Evolutionary conservation across 2,329 filamentous ascomycete species (phyloP), one percentile per base, ranked within the genome.

Genomic region (Emergomyces africanus): DNA sequence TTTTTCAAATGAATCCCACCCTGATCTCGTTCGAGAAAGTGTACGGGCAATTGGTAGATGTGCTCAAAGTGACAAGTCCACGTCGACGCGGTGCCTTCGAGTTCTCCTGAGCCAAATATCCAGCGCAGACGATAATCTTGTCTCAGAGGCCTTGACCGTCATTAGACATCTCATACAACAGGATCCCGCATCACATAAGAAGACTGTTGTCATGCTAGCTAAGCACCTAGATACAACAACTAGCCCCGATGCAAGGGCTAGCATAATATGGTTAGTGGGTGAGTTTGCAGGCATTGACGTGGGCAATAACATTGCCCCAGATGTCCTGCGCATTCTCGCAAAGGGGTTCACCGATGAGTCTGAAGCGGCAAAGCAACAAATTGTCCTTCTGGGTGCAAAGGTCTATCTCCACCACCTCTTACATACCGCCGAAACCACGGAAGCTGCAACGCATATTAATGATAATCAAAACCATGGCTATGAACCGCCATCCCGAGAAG

Each of bases 211-310:
- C 39, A 83, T 90, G 53, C 76, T 99, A 54, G 94, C 94, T 5
- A 94, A 90, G 73, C 91, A 96, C 62, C 82, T 99, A 1, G 94
- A 96, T 68, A 88, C 87, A 3, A 89, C 90, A 1, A 89, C 88
- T 0, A 91, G 94, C 62, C 85, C 94, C 1, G 87, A 90, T 61
- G 94, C 94, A 3, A 82, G 94, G 64, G 94, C 94, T 2, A 96
- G 89, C 55, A 96, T 99, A 63, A 88, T 99, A 66, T 99, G 94
- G 94, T 83, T 99, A 0, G 91, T 97, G 0, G 94, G 94, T 51
- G 94, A 99, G 72, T 97, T 95, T 66, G 84, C 92, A 0, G 89
- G 90, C 0, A 73, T 87, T 2, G 84, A 90, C 59, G 82, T 86
- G 10, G 86, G 91, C 61, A 86, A 94, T 69, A 95, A 95, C 67